Conservation (phyloP, 2,329 filamentous ascomycete species). For the Rhynchosporium graminicola region DNA sequence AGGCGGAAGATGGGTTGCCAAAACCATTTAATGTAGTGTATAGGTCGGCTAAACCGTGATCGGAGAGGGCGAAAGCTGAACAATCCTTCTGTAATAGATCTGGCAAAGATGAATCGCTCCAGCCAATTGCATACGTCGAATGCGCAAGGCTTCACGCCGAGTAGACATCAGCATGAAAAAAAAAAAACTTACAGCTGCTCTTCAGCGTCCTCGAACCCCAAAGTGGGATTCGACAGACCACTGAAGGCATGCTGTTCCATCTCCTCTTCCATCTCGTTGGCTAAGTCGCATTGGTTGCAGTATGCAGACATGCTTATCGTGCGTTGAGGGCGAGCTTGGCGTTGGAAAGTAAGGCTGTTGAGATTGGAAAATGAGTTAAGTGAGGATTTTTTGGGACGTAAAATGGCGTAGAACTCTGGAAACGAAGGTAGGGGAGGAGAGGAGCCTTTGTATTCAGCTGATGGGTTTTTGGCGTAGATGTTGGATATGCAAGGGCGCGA, state of each 20-base stretch:
- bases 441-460: too few species aligned
- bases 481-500: too few species aligned
- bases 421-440: too few species aligned
- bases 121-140: too few species aligned
- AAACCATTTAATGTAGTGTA: not conserved
- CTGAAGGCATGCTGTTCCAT: not conserved
- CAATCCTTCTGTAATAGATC: too few species aligned
- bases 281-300: conserved; percentile 5
- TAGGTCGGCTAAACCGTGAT: not conserved
- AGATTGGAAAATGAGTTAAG: too few species aligned
- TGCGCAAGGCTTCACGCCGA: not conserved
- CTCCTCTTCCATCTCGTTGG: conserved; percentile 1
- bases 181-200: conserved; percentile 15
- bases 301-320: conserved; percentile 7
- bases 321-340: conserved; percentile 6
- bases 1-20: not conserved
- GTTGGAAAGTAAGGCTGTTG: too few species aligned
- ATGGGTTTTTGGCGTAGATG: too few species aligned
- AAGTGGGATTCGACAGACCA: not conserved
- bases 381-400: too few species aligned
- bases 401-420: too few species aligned
- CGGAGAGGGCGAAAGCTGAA: not conserved
- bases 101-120: too few species aligned
- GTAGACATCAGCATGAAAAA: not conserved
- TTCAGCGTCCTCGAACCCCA: conserved; percentile 13